A percentile compares a stretch with the other conserved stretches of the same genome.
phyloP scores from a whole-genome alignment of 129 eudicot species.

The Flaveria trinervia region DNA sequence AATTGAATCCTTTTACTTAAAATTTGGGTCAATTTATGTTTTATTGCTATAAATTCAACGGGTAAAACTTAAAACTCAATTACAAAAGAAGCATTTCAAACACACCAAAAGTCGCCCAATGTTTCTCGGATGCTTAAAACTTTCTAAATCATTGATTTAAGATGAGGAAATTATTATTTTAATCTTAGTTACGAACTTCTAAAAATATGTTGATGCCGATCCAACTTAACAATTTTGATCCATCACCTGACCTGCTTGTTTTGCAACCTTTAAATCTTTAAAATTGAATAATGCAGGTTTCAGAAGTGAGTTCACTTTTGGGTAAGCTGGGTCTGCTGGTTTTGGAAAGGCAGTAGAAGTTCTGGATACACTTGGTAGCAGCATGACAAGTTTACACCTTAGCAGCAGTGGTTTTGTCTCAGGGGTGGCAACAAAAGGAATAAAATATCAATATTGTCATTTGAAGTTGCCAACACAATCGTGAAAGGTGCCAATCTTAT shows the following conservation, averaged over 20 bases:
- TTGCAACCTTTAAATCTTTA: background rate
- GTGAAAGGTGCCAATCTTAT: constrained; percentile 94
- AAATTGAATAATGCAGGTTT: constrained; percentile 55
- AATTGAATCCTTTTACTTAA: background rate
- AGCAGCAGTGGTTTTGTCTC: constrained; percentile 81
- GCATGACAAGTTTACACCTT: constrained; percentile 84
- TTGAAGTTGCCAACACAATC: constrained; percentile 92
- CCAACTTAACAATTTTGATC: background rate
- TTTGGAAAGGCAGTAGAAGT: constrained; percentile 98
- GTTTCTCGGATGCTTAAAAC: background rate
- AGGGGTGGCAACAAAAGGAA: constrained; percentile 76
- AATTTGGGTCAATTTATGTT: constrained; percentile 1
- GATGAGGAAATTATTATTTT: background rate
- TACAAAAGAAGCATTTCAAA: background rate
- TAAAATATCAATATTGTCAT: constrained; percentile 81
- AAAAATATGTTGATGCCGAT: background rate
- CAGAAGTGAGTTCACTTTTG: constrained; percentile 87
- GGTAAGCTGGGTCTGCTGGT: constrained; percentile 92
- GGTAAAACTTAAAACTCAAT: background rate
- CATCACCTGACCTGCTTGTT: background rate
- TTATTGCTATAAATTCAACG: background rate
- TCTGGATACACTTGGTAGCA: constrained; percentile 96
- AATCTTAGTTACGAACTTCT: background rate
- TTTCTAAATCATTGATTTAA: background rate
- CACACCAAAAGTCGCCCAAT: background rate